Evolutionary conservation across 75 land plant genomes (phyloP).

Genomic region (Ceratopteris richardii): DNA sequence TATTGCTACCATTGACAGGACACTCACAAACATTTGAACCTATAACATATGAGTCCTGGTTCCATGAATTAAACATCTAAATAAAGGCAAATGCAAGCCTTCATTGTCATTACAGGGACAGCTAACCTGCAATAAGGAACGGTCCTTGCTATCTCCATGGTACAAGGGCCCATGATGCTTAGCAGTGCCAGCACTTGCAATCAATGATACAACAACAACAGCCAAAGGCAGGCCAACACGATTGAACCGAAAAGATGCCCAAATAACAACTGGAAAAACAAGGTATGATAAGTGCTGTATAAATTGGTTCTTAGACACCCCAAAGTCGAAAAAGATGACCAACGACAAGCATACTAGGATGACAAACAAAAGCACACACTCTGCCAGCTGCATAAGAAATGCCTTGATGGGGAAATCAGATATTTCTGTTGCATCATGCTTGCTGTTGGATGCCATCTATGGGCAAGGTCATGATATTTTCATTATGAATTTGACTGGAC

Average conservation of each 20-base stretch:
- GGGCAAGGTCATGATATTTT: no score
- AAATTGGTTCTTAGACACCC: slow-evolving; percentile 9
- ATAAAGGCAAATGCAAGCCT: no score
- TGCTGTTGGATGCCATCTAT: background rate
- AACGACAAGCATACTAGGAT: slow-evolving; percentile 27
- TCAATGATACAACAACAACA: slow-evolving; percentile 33
- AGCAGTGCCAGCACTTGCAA: slow-evolving; percentile 43
- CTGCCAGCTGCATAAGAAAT: slow-evolving; percentile 19
- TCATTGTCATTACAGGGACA: no score
- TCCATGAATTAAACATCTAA: background rate
- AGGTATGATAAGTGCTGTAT: slow-evolving; percentile 28
- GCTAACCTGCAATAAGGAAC: background rate
- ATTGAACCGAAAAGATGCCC: slow-evolving; percentile 45
- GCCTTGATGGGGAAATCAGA: slow-evolving; percentile 11
- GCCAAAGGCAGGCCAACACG: slow-evolving; percentile 43
- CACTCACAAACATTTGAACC: slow-evolving; percentile 45
- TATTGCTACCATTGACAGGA: slow-evolving; percentile 39
- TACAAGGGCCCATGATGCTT: slow-evolving; percentile 26
- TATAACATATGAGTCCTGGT: background rate
- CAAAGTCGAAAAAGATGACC: slow-evolving; percentile 28
- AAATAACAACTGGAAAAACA: slow-evolving; percentile 41
- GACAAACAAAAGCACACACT: slow-evolving; percentile 28
- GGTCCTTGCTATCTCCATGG: background rate
- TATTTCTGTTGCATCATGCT: background rate
- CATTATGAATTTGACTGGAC: background rate